Percentiles rank a stretch among this genome's conserved stretches.
phyloP scores from a whole-genome alignment of 257 asterid genomes.

The Capsicum baccatum region DNA sequence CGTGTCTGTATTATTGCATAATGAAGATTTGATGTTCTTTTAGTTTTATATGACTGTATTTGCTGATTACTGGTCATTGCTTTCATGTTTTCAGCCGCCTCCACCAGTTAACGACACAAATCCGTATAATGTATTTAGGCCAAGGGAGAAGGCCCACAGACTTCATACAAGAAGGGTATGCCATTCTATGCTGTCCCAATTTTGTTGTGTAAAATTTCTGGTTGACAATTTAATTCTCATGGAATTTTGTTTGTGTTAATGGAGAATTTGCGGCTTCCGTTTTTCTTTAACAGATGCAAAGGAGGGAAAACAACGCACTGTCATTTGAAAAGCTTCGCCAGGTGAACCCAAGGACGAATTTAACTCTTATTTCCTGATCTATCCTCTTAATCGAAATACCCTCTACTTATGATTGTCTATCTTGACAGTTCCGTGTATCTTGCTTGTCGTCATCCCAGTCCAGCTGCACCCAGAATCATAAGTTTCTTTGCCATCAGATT shows the following conservation, averaged over 20 bases:
- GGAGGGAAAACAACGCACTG: conserved; percentile 98
- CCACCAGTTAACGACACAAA: conserved; percentile 98
- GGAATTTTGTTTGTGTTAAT: conserved; percentile 27
- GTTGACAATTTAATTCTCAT: conserved; percentile 2
- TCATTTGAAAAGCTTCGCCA: conserved; percentile 99
- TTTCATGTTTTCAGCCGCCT: conserved; percentile 74
- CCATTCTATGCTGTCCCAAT: conserved; percentile 31
- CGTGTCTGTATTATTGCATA: background rate
- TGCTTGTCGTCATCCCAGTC: background rate
- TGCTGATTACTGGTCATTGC: conserved; percentile 40
- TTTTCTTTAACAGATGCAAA: conserved; percentile 78
- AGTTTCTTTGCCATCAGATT: conserved; percentile 1
- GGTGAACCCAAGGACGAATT: conserved; percentile 53
- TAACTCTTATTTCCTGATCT: conserved; percentile 1
- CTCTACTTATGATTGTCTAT: background rate
- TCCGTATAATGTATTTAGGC: conserved; percentile 97
- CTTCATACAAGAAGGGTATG: conserved; percentile 98
- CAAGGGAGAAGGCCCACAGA: conserved; percentile 98
- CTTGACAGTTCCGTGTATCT: conserved; percentile 6
- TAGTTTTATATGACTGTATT: background rate
- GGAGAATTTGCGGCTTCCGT: conserved; percentile 30
- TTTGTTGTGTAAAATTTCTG: conserved; percentile 30
- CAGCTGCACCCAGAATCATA: conserved; percentile 14
- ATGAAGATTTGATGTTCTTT: conserved; percentile 9
- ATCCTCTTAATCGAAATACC: conserved; percentile 4